Base-by-base conservation (phyloP, 1,284 basidiomycete genomes). In the Cutaneotrichosporon curvatum region DNA sequence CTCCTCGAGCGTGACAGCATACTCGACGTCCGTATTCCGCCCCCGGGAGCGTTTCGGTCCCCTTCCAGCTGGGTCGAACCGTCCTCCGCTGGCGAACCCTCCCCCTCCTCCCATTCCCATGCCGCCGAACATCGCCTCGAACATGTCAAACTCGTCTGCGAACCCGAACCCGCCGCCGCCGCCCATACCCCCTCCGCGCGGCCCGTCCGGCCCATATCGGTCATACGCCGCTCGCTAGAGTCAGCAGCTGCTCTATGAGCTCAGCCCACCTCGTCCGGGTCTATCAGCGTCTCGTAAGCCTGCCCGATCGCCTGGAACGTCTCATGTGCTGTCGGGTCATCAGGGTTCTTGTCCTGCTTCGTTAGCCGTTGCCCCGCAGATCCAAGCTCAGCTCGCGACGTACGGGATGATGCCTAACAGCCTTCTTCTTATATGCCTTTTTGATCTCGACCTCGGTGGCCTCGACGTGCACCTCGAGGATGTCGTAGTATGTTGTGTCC, bases 361-460 rank as follows among this genome's bases (percentile, higher is more conserved):
- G 67, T 51, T 34, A 58, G 48, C n/a, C n/a, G n/a, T n/a, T 20
- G 19, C 16, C 23, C 16, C 30, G n/a, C n/a, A n/a, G n/a, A n/a
- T n/a, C n/a, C n/a, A n/a, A n/a, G n/a, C n/a, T n/a, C n/a, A n/a
- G n/a, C n/a, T n/a, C n/a, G 20, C 7, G 40, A 78, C 85, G 63
- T 71, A 91, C 88, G 34, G 88, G 88, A 70, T 92, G 88, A 62
- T 89, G 85, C 71, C 87, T 81, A 72, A 84, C 85, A 38, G 88
- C 89, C 81, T 89, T 90, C 74, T 80, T 85, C 66, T 85, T 83
- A 67, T 95, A 95, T 6, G 89, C 90, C 65, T 85, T 87, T 73
- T 91, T 92, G 64, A 95, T 87, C 57, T 94, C 87, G 56, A 57
- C 58, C 74, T 84, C 83, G 32, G 76, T 79, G 32, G 87, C 88